Evolutionary conservation across 148 eudicot genomes (phyloP), one percentile per base, ranked within the genome.

Genomic region (Rhododendron henanense): DNA sequence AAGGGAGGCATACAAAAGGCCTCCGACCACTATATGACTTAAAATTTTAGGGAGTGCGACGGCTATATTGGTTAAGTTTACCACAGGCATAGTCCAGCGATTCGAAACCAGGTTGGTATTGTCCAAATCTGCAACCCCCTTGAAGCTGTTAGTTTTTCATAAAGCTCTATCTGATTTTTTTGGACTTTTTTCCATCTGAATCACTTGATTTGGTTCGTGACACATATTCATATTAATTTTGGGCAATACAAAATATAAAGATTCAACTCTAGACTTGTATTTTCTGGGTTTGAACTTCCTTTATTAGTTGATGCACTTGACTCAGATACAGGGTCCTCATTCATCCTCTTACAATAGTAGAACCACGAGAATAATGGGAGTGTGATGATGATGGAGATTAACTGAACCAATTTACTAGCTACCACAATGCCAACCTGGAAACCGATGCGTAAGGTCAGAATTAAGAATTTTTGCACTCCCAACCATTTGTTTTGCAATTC

Each of bases 321-420:
- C 15, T 25, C 13, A 19, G 0, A 13, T 50, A 25, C 14, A 8
- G 0, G 14, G 3, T 39, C 39, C 35, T 31, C 3, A 25, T 33
- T 50, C 65, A 74, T 11, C n/a, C 14, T 28, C 35, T 31, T 61
- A 18, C 19, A 41, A 19, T 31, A 67, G 48, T 51, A 44, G 83
- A 39, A 45, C 23, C 81, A 73, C 9, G n/a, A 78, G 1, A 83
- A 33, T 8, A 82, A n/a, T n/a, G 15, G 67, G 28, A 39, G 10
- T 6, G 53, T 2, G 19, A 55, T 39, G 31, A 15, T 51, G 55
- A 75, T 74, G n/a, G 83, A 85, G 14, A 90, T 11, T 28, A 86
- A 45, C 6, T 33, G 50, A 9, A 83, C 15, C 2, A 79, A 31
- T 71, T 90, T 90, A 79, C 87, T 50, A 9, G 37, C 67, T 5